Evolutionary conservation across 202 grass and related monocot genomes (phyloP).

Genomic region (Musa balbisiana): DNA sequence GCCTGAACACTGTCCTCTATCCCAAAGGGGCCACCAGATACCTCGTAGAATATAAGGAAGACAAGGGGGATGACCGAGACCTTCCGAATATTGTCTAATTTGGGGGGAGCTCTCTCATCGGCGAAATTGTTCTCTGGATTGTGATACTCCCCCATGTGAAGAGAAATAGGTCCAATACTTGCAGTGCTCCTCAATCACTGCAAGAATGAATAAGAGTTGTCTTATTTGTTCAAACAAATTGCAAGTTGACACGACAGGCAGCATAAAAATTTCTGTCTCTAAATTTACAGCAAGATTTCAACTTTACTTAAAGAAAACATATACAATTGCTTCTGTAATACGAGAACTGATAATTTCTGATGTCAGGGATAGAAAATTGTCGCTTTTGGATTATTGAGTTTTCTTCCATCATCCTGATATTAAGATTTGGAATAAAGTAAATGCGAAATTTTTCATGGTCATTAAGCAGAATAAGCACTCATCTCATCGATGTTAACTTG

Average conservation of each 20-base stretch:
- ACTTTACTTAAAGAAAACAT: background rate
- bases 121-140: conserved; percentile 8
- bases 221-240: background rate
- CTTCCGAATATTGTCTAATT: conserved; percentile 36
- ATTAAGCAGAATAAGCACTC: background rate
- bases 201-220: background rate
- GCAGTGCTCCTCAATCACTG: conserved; percentile 46
- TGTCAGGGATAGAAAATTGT: background rate
- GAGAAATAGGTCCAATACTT: conserved; percentile 31
- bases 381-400: background rate
- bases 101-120: conserved; percentile 21
- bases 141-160: conserved; percentile 35
- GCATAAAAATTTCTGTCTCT: conserved; percentile 2
- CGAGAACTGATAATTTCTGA: background rate
- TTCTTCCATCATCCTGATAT: background rate
- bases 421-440: background rate
- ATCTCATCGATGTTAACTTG: background rate
- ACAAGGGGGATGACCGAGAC: conserved; percentile 55
- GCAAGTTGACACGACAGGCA: conserved; percentile 9
- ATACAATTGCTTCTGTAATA: background rate
- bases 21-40: conserved; percentile 67
- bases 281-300: background rate
- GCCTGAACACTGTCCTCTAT: conserved; percentile 71
- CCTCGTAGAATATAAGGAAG: conserved; percentile 73
- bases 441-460: background rate